These are phyloP conservation scores for Penicillium robsamsonii DNA, from an alignment of 495 filamentous ascomycete genomes.

Conservation along the genomic window DNA sequence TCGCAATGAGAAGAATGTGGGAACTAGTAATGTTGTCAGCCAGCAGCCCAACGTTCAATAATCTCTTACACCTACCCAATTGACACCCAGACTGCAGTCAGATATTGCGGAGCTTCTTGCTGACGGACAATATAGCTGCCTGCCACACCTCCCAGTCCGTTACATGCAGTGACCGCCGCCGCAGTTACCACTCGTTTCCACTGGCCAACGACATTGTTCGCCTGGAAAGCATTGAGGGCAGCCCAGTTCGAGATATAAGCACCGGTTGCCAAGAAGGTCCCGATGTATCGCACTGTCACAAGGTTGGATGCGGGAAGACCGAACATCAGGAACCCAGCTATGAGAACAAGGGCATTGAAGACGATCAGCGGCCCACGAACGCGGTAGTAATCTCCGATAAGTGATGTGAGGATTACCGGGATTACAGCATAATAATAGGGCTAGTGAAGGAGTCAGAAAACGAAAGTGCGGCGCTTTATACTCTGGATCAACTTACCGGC, in stretches of 20 bases:
- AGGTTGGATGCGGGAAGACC: conserved; percentile 59
- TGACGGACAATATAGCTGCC: conserved; percentile 72
- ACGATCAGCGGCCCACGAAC: conserved; percentile 66
- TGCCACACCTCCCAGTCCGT: conserved; percentile 73
- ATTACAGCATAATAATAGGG: conserved; percentile 76
- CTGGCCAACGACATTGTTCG: conserved; percentile 68
- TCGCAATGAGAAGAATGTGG: conserved; percentile 63
- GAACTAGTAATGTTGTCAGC: conserved; percentile 34
- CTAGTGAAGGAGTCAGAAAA: conserved; percentile 17
- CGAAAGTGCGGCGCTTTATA: background rate
- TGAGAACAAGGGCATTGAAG: conserved; percentile 72
- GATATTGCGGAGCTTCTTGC: conserved; percentile 56
- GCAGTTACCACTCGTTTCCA: conserved; percentile 76
- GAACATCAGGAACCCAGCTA: conserved; percentile 70
- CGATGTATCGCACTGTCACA: conserved; percentile 68
- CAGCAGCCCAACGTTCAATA: conserved; percentile 23
- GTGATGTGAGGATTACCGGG: conserved; percentile 67
- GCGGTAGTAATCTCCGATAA: conserved; percentile 62
- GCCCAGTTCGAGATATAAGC: conserved; percentile 82
- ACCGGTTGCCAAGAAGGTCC: conserved; percentile 72
- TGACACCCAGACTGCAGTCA: conserved; percentile 13
- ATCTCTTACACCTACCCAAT: conserved; percentile 1
- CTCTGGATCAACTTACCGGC: conserved; percentile 39
- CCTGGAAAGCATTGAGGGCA: conserved; percentile 69
- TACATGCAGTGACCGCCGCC: conserved; percentile 65